A percentile compares a stretch with the other conserved stretches of the same genome.
Evolutionary conservation across 345 rosid genomes (phyloP).

Genomic region (Gossypium anomalum): DNA sequence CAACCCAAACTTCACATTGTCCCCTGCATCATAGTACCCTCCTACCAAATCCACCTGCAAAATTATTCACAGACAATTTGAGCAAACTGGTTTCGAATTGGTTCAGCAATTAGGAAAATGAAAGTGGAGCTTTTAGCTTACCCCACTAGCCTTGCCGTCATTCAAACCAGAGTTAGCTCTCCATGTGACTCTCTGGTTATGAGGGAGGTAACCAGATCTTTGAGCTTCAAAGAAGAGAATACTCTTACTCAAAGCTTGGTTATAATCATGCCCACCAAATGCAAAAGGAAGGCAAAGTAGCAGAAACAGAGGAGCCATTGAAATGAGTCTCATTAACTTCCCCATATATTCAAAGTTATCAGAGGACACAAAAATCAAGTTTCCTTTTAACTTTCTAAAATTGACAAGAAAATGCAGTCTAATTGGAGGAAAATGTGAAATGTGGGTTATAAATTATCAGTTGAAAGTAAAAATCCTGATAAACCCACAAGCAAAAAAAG

Average conservation of each 20-base stretch:
- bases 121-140: conserved; percentile 27
- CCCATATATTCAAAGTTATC: conserved; percentile 20
- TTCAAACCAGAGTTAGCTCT: conserved; percentile 80
- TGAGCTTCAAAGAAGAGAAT: conserved; percentile 96
- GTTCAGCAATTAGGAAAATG: not conserved
- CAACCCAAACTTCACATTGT: conserved; percentile 95
- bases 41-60: conserved; percentile 88
- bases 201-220: conserved; percentile 87
- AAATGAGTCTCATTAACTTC: conserved; percentile 24
- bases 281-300: conserved; percentile 56
- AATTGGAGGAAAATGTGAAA: conserved; percentile 9
- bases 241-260: conserved; percentile 83
- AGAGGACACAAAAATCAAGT: not conserved
- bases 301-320: conserved; percentile 44
- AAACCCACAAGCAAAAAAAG: conserved; percentile 21
- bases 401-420: conserved; percentile 6
- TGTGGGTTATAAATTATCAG: conserved; percentile 37
- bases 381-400: conserved; percentile 9
- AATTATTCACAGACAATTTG: not conserved
- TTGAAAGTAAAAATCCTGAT: conserved; percentile 31
- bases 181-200: conserved; percentile 83
- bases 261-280: conserved; percentile 78
- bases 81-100: not conserved
- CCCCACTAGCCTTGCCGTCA: conserved; percentile 95
- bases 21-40: conserved; percentile 99